Conservation (phyloP, 352 stramenopile genomes). For the Nothophytophthora sp. region DNA sequence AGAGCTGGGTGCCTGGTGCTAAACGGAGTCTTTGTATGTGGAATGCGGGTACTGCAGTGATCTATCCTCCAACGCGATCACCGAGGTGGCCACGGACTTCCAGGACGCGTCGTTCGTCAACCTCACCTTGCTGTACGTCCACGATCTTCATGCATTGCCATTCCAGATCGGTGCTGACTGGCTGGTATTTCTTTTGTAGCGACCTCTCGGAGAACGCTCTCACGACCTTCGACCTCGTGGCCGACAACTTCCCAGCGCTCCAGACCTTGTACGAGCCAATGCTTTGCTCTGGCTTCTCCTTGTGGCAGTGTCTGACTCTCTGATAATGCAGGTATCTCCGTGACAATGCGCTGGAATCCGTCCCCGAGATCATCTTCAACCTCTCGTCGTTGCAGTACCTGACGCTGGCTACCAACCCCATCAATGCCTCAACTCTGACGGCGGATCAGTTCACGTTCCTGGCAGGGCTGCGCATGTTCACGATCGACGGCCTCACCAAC, state of each 20-base stretch:
- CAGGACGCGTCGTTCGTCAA: conserved; percentile 41
- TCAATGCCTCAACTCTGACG: conserved; percentile 54
- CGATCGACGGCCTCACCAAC: conserved; percentile 50
- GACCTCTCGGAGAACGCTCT: conserved; percentile 48
- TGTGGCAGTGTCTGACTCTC: no score
- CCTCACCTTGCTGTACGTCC: conserved; percentile 59
- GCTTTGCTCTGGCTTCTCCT: no score
- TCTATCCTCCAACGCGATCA: conserved; percentile 45
- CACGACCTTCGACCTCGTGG: conserved; percentile 32
- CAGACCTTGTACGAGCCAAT: conserved; percentile 38
- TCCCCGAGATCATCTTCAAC: conserved; percentile 62
- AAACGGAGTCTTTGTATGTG: conserved; percentile 3
- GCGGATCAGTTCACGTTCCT: conserved; percentile 54
- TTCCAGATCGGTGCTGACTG: conserved; percentile 1
- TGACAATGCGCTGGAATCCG: conserved; percentile 41
- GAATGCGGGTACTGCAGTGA: conserved; percentile 18
- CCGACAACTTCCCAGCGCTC: conserved; percentile 44
- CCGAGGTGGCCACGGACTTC: conserved; percentile 31
- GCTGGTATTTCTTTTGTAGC: conserved; percentile 18
- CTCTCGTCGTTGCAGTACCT: conserved; percentile 51
- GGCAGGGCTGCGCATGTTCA: conserved; percentile 45
- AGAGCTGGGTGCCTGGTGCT: no score
- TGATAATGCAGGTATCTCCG: conserved; percentile 38
- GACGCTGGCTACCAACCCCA: conserved; percentile 46
- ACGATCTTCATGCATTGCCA: background rate